These are phyloP conservation scores for Xylaria arbuscula DNA, from an alignment of 2,329 filamentous ascomycete genomes.

Conservation along the genomic window DNA sequence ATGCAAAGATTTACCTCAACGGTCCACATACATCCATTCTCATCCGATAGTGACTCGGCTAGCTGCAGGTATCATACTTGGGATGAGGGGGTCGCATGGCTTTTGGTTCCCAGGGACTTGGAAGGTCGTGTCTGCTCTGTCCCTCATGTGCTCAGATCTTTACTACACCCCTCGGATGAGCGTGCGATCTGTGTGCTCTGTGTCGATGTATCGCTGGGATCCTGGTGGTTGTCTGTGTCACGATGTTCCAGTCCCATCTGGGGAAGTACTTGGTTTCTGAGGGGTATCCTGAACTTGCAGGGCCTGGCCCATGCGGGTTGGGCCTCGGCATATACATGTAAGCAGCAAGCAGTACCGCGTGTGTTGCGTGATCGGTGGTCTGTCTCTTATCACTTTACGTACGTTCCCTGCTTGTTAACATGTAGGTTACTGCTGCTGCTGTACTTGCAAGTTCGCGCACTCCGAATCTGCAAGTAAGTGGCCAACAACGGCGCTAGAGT, in stretches of 20 bases:
- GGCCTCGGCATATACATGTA: neutral
- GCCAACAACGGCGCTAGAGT: too few species aligned
- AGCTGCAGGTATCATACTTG: conserved; percentile 17
- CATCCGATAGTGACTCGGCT: conserved; percentile 7
- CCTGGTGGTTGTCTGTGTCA: conserved; percentile 2
- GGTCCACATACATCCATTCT: conserved; percentile 10
- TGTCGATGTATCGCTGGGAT: neutral
- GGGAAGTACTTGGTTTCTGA: conserved; percentile 6
- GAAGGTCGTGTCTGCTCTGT: conserved; percentile 12
- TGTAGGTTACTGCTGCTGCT: neutral
- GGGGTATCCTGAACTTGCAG: neutral
- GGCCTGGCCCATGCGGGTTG: neutral
- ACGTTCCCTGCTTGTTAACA: neutral
- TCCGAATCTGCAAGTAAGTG: neutral
- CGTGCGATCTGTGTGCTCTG: conserved; percentile 13
- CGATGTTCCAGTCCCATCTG: conserved; percentile 5
- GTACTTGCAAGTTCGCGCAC: conserved; percentile 3
- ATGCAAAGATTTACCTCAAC: conserved; percentile 22
- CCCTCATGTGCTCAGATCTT: conserved; percentile 6
- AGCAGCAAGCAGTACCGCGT: neutral
- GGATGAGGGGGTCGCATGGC: conserved; percentile 9
- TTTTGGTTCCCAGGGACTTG: conserved; percentile 8
- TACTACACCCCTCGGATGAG: neutral
- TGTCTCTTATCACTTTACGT: neutral
- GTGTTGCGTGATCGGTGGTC: conserved; percentile 20